These are phyloP conservation scores for Phytophthora pisi DNA, from an alignment of 352 stramenopile genomes.

Conservation along the genomic window DNA sequence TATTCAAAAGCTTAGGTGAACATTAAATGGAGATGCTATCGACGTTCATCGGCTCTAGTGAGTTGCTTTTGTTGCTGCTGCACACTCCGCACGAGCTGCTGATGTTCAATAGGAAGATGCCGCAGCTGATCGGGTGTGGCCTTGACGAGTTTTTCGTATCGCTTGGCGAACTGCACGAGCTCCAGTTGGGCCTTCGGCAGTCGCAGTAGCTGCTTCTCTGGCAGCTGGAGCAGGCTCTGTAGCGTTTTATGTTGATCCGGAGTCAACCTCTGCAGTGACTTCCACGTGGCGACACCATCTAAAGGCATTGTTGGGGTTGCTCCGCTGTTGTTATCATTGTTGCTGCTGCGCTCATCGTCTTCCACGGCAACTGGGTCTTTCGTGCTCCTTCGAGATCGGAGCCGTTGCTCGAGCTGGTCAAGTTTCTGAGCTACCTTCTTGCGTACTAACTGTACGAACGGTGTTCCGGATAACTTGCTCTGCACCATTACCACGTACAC, in stretches of 20 bases:
- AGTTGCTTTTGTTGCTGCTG: slow-evolving; percentile 26
- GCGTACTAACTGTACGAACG: slow-evolving; percentile 55
- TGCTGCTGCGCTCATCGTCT: slow-evolving; percentile 17
- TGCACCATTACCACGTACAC: slow-evolving; percentile 14
- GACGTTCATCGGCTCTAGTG: slow-evolving; percentile 5
- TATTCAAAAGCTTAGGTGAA: slow-evolving; percentile 1
- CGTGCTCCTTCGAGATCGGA: slow-evolving; percentile 3
- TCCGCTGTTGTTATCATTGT: slow-evolving; percentile 7
- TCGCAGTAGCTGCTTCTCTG: slow-evolving; percentile 41
- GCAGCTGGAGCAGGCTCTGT: slow-evolving; percentile 42
- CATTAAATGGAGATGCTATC: slow-evolving; percentile 4
- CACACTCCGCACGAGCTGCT: slow-evolving; percentile 48
- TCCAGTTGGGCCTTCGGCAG: slow-evolving; percentile 47
- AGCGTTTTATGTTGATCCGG: slow-evolving; percentile 47
- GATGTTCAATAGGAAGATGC: slow-evolving; percentile 43
- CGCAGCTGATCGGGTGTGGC: slow-evolving; percentile 41
- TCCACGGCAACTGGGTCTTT: not conserved
- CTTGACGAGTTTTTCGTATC: slow-evolving; percentile 49
- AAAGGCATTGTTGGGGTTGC: not conserved
- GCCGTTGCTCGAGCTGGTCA: slow-evolving; percentile 34
- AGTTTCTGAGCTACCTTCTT: slow-evolving; percentile 57
- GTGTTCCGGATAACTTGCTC: slow-evolving; percentile 49
- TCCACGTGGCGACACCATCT: slow-evolving; percentile 13
- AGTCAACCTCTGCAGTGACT: slow-evolving; percentile 29
- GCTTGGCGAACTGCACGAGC: slow-evolving; percentile 60